Evolutionary conservation across 495 filamentous ascomycete species (phyloP), one percentile per base, ranked within the genome.

Genomic region (Podospora australis): DNA sequence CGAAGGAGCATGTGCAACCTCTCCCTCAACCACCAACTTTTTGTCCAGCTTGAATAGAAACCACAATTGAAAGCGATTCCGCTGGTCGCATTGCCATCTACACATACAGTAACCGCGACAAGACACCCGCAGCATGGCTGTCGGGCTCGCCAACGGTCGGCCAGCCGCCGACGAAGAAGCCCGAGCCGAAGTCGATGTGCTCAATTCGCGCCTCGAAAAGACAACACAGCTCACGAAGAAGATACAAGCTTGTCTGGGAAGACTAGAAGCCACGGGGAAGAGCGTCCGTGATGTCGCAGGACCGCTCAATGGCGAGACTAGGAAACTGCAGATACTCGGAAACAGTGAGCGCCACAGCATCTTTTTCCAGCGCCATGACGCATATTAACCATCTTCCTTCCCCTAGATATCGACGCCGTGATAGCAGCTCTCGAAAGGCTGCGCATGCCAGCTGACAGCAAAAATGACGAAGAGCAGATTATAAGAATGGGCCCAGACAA

Each of bases 261-360:
- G 91, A 56, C 70, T 99, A 10, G 88, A 96, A 53, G 81, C 82
- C 24, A 89, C 86, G 40, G 92, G 89, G 16, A 87, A 88, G 62
- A 88, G 82, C 40, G 89, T 97, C 13, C 84, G 90, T 49, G 84
- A 95, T 50, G 88, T 94, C 8, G 88, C 95, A 39, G 88, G 90
- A 1, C 94, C 94, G 7, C 83, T 97, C 22, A 90, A 90, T 64
- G 89, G 87, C 57, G 94, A 95, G 61, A 97, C 94, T 2, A 85
- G 88, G 65, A 82, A 79, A 29, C 78, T 96, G 4, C 94, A 96
- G 63, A 77, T 80, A 19, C 79, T 90, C 30, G 90, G 86, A 45
- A 82, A 74, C 52, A 96, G 83, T 84, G 62, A 45, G 78, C 60
- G n/a, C n/a, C n/a, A n/a, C n/a, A n/a, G n/a, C n/a, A n/a, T n/a